A percentile compares a stretch with the other conserved stretches of the same genome.
These are phyloP conservation scores for Fusarium staphyleae DNA, from an alignment of 2,329 filamentous ascomycete genomes.

Conservation along the genomic window DNA sequence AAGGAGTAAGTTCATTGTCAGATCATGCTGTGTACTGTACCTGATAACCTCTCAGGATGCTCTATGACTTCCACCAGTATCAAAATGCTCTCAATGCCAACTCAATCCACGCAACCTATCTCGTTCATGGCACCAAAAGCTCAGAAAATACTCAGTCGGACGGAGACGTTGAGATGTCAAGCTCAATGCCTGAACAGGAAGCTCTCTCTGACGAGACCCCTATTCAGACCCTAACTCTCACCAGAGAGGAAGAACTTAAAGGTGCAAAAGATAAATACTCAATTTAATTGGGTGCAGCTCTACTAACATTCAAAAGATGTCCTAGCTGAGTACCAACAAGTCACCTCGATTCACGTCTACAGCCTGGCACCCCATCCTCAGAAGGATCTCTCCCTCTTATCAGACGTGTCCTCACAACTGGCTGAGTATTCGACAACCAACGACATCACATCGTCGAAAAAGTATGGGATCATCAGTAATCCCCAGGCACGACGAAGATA, in stretches of 20 bases:
- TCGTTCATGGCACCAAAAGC: slow-evolving; percentile 75
- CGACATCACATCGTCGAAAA: slow-evolving; percentile 65
- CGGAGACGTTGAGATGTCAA: slow-evolving; percentile 74
- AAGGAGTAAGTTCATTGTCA: slow-evolving; percentile 72
- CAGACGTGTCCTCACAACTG: slow-evolving; percentile 72
- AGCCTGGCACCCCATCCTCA: slow-evolving; percentile 77
- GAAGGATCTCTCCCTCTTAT: slow-evolving; percentile 73
- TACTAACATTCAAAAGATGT: slow-evolving; percentile 57
- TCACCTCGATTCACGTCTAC: slow-evolving; percentile 85
- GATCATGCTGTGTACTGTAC: slow-evolving; percentile 13
- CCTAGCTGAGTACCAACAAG: slow-evolving; percentile 72
- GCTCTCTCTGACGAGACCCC: slow-evolving; percentile 58
- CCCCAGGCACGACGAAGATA: slow-evolving; percentile 65
- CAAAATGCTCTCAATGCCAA: slow-evolving; percentile 83
- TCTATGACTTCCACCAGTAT: slow-evolving; percentile 83
- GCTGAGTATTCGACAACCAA: slow-evolving; percentile 62
- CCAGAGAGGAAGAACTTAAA: slow-evolving; percentile 75
- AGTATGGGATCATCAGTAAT: slow-evolving; percentile 80
- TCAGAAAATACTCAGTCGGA: slow-evolving; percentile 52
- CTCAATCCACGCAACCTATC: slow-evolving; percentile 89
- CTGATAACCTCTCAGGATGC: slow-evolving; percentile 67
- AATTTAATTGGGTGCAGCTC: background rate
- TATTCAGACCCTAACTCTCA: slow-evolving; percentile 69
- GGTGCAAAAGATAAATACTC: slow-evolving; percentile 46
- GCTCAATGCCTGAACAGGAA: slow-evolving; percentile 64